A percentile compares a stretch with the other conserved stretches of the same genome.
Evolutionary conservation across 768 basidiomycete genomes (phyloP).

Genomic region (Boletellus ananiceps): DNA sequence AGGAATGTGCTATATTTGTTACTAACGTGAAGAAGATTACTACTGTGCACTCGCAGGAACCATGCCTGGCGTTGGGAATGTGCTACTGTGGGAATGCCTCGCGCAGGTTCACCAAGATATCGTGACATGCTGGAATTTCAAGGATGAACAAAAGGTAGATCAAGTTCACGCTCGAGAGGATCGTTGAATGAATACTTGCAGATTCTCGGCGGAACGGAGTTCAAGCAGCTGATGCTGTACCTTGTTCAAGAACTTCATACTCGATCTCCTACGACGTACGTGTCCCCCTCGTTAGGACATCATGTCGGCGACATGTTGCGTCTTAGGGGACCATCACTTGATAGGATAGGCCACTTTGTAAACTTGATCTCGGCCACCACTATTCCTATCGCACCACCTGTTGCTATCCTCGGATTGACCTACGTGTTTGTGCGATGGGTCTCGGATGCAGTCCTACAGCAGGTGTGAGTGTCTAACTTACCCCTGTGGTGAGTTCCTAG

Average conservation of each 20-base stretch:
- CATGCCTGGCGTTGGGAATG: neutral
- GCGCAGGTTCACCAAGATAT: conserved; percentile 6
- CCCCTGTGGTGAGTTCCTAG: neutral
- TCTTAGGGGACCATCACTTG: neutral
- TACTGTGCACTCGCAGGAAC: neutral
- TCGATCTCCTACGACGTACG: neutral
- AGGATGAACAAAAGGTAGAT: neutral
- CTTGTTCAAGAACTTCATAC: conserved; percentile 1
- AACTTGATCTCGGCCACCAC: neutral
- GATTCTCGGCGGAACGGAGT: conserved; percentile 3
- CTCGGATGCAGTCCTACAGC: neutral
- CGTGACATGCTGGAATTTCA: conserved; percentile 8
- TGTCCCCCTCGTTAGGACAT: neutral
- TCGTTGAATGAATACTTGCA: neutral
- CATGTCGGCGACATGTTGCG: neutral
- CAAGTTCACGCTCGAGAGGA: neutral
- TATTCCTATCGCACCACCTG: conserved; percentile 1
- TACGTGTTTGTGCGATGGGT: conserved; percentile 7
- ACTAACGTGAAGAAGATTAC: neutral
- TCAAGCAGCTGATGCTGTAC: conserved; percentile 3
- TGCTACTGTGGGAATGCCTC: conserved; percentile 3
- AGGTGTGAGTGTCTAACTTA: neutral
- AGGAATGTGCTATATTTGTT: neutral
- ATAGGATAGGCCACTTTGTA: conserved; percentile 1
- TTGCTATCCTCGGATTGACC: conserved; percentile 3